Evolutionary conservation across 2,329 filamentous ascomycete species (phyloP), one percentile per base, ranked within the genome.

Genomic region (Arthrobotrys pseudoclavata): DNA sequence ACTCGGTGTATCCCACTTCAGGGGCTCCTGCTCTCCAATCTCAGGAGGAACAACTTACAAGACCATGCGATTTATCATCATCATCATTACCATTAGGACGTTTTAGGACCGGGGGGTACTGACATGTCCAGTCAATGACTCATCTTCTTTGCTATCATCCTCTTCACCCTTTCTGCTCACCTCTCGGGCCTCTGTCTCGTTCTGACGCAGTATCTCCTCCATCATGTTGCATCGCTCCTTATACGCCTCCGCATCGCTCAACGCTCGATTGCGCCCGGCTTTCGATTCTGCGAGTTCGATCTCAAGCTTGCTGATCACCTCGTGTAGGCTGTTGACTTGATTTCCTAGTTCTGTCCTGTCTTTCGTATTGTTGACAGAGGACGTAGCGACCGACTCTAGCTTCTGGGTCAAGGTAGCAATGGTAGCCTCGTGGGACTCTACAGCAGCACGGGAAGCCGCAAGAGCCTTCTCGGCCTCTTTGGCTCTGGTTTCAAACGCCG

Each of bases 51-150:
- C 55, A 79, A 79, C 69, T 79, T 79, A 74, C 69, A 72, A 74
- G 53, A 57, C 55, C 60, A 15, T 61, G 63, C 75, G 61, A 70
- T 47, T 68, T 40, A 71, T 71, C 67, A 78, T 78, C 61, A 78
- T 70, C 66, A 47, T 76, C 53, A 71, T 55, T 53, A 66, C 69
- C 60, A 66, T 76, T 67, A 77, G 37, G 67, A 70, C 40, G 67
- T 61, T 77, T 67, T 60, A 57, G 57, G 75, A 57, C 53, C 63
- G 67, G 69, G 75, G 75, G 75, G 69, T 60, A 72, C 75, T 50
- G 75, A 79, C 75, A 79, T 79, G 75, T 45, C 75, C 75, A 69
- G 69, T 69, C 63, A 79, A 69, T 72, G 75, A 79, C 75, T 79
- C 67, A 79, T 60, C 75, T 72, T 79, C 75, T 74, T 69, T 61